These are phyloP conservation scores for Kuraishia hungarica DNA, from an alignment of 805 yeast species.

Conservation along the genomic window DNA sequence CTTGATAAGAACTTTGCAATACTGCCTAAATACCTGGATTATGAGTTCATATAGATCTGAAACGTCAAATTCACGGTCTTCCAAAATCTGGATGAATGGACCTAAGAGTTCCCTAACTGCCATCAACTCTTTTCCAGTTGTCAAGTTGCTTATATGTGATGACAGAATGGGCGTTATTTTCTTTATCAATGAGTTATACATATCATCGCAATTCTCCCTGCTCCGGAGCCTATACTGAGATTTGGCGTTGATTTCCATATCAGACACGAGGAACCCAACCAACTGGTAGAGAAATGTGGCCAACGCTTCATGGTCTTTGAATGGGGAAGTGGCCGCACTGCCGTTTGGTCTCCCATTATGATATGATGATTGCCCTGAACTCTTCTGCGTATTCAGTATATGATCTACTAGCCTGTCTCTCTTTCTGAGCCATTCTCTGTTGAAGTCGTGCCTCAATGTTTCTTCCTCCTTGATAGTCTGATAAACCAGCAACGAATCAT, in stretches of 20 bases:
- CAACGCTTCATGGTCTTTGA: slow-evolving; percentile 33
- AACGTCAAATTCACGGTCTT: slow-evolving; percentile 56
- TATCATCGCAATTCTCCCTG: slow-evolving; percentile 53
- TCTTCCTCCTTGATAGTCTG: slow-evolving; percentile 60
- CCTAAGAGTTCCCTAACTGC: slow-evolving; percentile 60
- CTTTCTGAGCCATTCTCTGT: slow-evolving; percentile 63
- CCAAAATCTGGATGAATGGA: slow-evolving; percentile 65
- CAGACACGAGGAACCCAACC: slow-evolving; percentile 71
- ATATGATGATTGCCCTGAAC: not conserved
- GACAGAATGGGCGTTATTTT: slow-evolving; percentile 53
- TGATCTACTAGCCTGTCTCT: slow-evolving; percentile 67
- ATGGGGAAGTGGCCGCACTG: slow-evolving; percentile 15
- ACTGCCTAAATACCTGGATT: slow-evolving; percentile 48
- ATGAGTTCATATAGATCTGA: slow-evolving; percentile 55
- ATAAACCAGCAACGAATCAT: slow-evolving; percentile 78
- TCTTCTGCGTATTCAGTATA: slow-evolving; percentile 6
- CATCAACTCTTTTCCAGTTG: slow-evolving; percentile 34
- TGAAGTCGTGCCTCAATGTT: slow-evolving; percentile 53
- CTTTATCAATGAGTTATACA: slow-evolving; percentile 64
- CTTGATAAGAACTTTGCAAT: slow-evolving; percentile 44
- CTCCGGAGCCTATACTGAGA: slow-evolving; percentile 59
- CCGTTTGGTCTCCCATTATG: not conserved
- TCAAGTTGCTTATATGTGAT: slow-evolving; percentile 32
- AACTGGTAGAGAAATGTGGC: slow-evolving; percentile 52
- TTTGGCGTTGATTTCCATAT: slow-evolving; percentile 54